Base-by-base conservation (phyloP, 1,139 yeast species). In the Hyphopichia buzzinii region DNA sequence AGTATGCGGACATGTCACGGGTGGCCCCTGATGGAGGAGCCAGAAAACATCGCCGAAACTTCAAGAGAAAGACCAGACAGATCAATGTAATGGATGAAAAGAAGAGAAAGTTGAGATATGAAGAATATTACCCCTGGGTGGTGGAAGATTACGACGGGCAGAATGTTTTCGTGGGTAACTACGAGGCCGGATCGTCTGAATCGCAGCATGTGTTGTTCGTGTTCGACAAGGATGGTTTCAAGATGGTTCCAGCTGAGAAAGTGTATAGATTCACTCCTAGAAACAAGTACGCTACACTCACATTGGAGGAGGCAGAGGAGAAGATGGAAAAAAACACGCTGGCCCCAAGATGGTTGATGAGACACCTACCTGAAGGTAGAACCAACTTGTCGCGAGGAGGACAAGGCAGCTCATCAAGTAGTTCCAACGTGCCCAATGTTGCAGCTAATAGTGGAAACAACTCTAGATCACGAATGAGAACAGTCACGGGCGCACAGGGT, bases 121-220 rank as follows among this genome's bases (percentile, higher is more conserved):
- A 92, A 61, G 98, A 92, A 62, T 88, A 84, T 55, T 90, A 87
- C 50, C 98, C 98, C 0, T 92, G 98, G 98, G 95, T 94, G 14
- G 70, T 94, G 72, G 97, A 90, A 63, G 98, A 94, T 62, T 90
- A 86, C 58, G 96, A 88, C 49, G 96, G 96, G 38, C 75, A 79
- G 43, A 90, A 92, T 57, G 94, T 95, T 1, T 92, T 87, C 84
- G 97, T 90, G 16, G 97, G 98, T 25, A 85, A 84, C 49, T 90
- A 87, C 62, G 98, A 92, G 64, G 98, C 97, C 1, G 95, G 94
- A 8, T 85, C 85, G 44, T 79, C 90, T 8, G 96, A 88, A 48
- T 75, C 88, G 14, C 69, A 67, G 25, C 90, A 87, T 56, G 96
- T 88, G 4, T 67, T 92, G 35, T 77, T 92, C 52, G 88, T 89